Conservation (phyloP, 148 eudicot species). For the Chenopodium berlandieri region DNA sequence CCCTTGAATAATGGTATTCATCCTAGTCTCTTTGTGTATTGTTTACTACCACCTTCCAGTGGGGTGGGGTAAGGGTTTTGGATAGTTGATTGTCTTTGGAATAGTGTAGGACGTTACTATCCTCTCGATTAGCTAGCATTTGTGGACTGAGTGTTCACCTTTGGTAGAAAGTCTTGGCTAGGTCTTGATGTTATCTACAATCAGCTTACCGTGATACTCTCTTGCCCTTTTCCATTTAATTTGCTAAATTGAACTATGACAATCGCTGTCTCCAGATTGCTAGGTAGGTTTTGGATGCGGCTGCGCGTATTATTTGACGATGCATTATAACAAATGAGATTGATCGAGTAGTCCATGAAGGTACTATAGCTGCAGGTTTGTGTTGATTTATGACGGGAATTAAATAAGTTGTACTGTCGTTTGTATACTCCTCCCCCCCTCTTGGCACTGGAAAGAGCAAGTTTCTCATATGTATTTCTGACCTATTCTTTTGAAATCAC, state of each 20-base stretch:
- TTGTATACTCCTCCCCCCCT: no score
- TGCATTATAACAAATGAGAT: slow-evolving; percentile 96
- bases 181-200: background rate
- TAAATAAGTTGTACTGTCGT: no score
- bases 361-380: slow-evolving; percentile 71
- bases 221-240: slow-evolving; percentile 7
- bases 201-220: background rate
- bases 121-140: background rate
- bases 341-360: slow-evolving; percentile 92
- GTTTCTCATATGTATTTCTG: no score
- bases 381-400: slow-evolving; percentile 10
- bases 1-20: background rate
- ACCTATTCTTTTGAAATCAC: no score
- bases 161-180: background rate
- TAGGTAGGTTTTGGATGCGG: slow-evolving; percentile 97
- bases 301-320: slow-evolving; percentile 79
- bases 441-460: no score
- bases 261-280: slow-evolving; percentile 52
- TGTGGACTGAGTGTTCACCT: background rate
- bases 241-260: slow-evolving; percentile 1
- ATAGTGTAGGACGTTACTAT: background rate
- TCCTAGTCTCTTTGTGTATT: background rate
- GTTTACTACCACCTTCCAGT: no score
- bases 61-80: background rate
- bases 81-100: background rate